Percentiles rank a stretch among this genome's conserved stretches.
phyloP scores from a whole-genome alignment of 2,329 filamentous ascomycete species.

The Pseudopithomyces maydicus region DNA sequence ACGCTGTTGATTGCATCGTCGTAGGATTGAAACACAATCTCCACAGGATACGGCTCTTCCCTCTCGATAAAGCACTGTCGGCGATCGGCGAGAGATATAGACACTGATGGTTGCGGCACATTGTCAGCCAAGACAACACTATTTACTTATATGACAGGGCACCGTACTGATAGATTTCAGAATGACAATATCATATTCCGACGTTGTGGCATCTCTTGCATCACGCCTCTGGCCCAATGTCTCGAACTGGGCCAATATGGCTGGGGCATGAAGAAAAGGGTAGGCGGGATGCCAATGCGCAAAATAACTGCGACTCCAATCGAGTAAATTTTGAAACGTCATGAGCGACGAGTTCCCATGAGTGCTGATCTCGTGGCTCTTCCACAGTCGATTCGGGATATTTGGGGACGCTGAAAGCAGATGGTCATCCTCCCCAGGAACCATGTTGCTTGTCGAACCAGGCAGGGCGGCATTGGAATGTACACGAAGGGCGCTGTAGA shows the following conservation, averaged over 20 bases:
- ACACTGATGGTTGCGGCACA: conserved; percentile 35
- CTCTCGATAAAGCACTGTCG: conserved; percentile 46
- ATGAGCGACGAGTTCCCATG: conserved; percentile 17
- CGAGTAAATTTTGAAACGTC: conserved; percentile 56
- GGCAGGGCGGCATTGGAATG: conserved; percentile 20
- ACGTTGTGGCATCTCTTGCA: conserved; percentile 23
- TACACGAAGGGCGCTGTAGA: conserved; percentile 55
- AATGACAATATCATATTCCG: conserved; percentile 48
- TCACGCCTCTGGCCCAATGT: conserved; percentile 43
- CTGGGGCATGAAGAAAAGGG: conserved; percentile 61
- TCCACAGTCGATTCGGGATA: conserved; percentile 29
- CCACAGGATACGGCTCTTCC: conserved; percentile 44
- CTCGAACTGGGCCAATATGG: conserved; percentile 56
- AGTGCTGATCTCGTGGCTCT: conserved; percentile 36
- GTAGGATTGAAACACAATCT: conserved; percentile 55
- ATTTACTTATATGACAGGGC: too few relatives aligned
- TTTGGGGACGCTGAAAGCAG: conserved; percentile 37
- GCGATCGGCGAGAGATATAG: conserved; percentile 60
- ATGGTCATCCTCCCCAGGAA: conserved; percentile 64
- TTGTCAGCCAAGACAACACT: too few relatives aligned
- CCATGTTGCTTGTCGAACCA: conserved; percentile 46
- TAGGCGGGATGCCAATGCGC: conserved; percentile 63
- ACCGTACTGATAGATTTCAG: conserved; percentile 49
- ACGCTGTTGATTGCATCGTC: conserved; percentile 58
- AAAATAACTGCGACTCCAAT: conserved; percentile 61